These are phyloP conservation scores for Coniochaeta ligniaria DNA, from an alignment of 2,329 filamentous ascomycete species.

Conservation along the genomic window DNA sequence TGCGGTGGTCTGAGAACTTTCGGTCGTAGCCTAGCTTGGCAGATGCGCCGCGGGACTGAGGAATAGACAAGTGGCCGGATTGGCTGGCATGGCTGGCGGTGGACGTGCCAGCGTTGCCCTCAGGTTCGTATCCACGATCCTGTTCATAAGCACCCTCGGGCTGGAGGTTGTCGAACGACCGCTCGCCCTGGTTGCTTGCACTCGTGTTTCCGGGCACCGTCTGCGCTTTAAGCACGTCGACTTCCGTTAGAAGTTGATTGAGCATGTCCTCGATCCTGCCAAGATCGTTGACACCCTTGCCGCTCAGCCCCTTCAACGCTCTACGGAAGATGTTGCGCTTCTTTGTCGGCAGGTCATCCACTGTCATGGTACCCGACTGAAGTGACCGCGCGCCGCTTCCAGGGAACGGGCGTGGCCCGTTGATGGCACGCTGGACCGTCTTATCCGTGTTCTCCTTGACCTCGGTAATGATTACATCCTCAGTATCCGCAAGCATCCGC, in stretches of 20 bases:
- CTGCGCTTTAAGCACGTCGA: conserved; percentile 71
- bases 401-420: conserved; percentile 80
- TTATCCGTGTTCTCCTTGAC: conserved; percentile 85
- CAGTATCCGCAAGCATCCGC: conserved; percentile 81
- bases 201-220: conserved; percentile 31
- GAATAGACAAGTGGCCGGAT: conserved; percentile 67
- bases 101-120: conserved; percentile 70
- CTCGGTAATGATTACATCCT: conserved; percentile 79
- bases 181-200: conserved; percentile 45
- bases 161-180: conserved; percentile 63
- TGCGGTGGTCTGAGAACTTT: conserved; percentile 66
- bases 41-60: conserved; percentile 38
- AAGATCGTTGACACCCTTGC: conserved; percentile 82
- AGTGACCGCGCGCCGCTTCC: conserved; percentile 53
- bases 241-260: conserved; percentile 83
- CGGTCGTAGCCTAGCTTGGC: conserved; percentile 39
- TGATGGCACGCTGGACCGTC: conserved; percentile 73
- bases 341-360: conserved; percentile 60
- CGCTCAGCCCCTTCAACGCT: conserved; percentile 83
- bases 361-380: conserved; percentile 38
- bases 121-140: conserved; percentile 72
- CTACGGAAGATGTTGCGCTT: conserved; percentile 90
- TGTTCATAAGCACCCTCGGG: conserved; percentile 58
- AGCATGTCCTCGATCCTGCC: conserved; percentile 87
- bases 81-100: conserved; percentile 66